Conservation (phyloP, 1,284 basidiomycete genomes). For the Cryptococcus floricola region DNA sequence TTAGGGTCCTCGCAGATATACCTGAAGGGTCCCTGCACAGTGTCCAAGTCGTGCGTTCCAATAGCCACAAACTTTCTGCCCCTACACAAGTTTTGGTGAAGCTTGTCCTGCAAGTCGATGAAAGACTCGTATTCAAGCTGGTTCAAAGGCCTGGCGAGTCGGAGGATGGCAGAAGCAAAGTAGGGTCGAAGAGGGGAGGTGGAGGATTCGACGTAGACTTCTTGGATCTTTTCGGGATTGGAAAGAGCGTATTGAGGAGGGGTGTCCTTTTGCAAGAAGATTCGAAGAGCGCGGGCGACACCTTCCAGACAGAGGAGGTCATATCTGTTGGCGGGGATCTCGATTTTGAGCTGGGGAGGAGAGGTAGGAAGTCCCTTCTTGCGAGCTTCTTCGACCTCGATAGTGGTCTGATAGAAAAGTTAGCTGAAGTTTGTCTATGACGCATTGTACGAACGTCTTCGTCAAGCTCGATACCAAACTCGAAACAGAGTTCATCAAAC, state of each 20-base stretch:
- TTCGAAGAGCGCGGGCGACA: slow-evolving; percentile 78
- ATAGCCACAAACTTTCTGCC: slow-evolving; percentile 89
- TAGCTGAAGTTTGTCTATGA: not conserved
- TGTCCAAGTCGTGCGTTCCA: slow-evolving; percentile 96
- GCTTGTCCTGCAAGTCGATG: slow-evolving; percentile 97
- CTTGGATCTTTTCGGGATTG: slow-evolving; percentile 64
- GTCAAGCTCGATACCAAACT: slow-evolving; percentile 95
- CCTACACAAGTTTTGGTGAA: slow-evolving; percentile 93
- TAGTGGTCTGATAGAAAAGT: slow-evolving; percentile 65
- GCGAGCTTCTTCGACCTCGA: slow-evolving; percentile 74
- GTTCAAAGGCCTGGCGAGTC: slow-evolving; percentile 79
- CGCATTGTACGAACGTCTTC: slow-evolving; percentile 69
- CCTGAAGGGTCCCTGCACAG: slow-evolving; percentile 74
- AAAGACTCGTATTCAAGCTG: slow-evolving; percentile 89
- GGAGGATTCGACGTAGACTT: slow-evolving; percentile 64
- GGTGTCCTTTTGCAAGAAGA: slow-evolving; percentile 72
- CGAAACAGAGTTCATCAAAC: slow-evolving; percentile 94
- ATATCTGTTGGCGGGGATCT: slow-evolving; percentile 96
- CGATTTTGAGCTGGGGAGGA: slow-evolving; percentile 94
- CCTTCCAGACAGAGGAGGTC: slow-evolving; percentile 98
- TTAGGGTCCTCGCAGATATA: slow-evolving; percentile 87
- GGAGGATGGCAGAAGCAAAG: slow-evolving; percentile 85
- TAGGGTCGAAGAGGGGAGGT: slow-evolving; percentile 79
- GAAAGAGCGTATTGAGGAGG: slow-evolving; percentile 70
- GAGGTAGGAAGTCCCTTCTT: slow-evolving; percentile 77